Base-by-base conservation (phyloP, 2,329 filamentous ascomycete species). In the Stagonosporopsis vannaccii region DNA sequence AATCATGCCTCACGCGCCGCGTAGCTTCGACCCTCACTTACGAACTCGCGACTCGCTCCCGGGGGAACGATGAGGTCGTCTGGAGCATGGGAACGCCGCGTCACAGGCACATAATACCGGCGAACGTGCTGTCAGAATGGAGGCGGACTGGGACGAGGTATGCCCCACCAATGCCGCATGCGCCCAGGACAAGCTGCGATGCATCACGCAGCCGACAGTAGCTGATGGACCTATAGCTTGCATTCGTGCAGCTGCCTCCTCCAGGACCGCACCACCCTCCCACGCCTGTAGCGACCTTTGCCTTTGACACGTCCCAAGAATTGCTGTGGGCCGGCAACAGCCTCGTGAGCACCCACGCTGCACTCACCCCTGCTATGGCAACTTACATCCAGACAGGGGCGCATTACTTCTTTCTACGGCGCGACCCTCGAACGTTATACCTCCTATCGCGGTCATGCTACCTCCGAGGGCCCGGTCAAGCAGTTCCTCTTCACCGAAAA, bases 311-410 rank as follows among this genome's bases (percentile, higher is more conserved):
- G 54, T 83, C 84, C 35, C 90, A 97, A 75, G 95, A 99, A 76
- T 84, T 99, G 32, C 79, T 99, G 49, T 99, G 96, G 95, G 87
- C 88, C 3, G 96, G 93, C 42, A 96, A 95, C 76, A 91, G 95
- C 79, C 91, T 88, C 82, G 91, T 95, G 82, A 81, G 85, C 62
- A 39, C 57, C 65, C 17, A 12, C 60, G 51, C 35, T 48, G 9
- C 39, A 13, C 37, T 19, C 25, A 23, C 50, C 33, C 6, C 45
- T 42, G 37, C 59, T 17, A 26, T 50, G 9, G 25, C 13, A 2
- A 47, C 57, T 62, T 30, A 72, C 53, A 33, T 33, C 8, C 20
- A 47, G n/a, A 26, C 65, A 97, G 91, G 95, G 95, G 60, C 88
- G 92, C 63, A 87, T 98, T 43, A 90, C 87, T 40, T 97, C 94